Conservation (phyloP, 2,329 filamentous ascomycete genomes). For the Falciphora oryzae region DNA sequence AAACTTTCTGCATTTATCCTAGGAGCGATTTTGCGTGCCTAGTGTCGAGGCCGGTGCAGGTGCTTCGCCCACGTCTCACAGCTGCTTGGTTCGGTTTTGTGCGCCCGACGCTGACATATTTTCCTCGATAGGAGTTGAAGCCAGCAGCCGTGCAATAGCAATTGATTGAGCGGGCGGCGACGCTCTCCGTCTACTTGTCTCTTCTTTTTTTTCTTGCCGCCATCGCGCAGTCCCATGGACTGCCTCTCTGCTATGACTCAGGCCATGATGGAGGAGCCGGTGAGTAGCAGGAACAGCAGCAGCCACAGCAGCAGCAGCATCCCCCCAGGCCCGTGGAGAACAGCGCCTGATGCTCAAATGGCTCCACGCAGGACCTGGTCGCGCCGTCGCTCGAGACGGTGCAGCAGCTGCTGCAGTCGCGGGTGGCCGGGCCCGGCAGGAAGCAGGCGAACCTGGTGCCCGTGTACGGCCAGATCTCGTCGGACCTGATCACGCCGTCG, state of each 20-base stretch:
- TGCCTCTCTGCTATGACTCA: background rate
- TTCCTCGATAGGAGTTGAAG: too few species aligned
- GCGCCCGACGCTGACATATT: too few species aligned
- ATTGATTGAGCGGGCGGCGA: background rate
- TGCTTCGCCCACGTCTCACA: too few species aligned
- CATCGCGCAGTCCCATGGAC: background rate
- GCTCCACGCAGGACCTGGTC: conserved; percentile 16
- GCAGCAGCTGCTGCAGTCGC: conserved; percentile 13
- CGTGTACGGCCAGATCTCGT: conserved; percentile 31
- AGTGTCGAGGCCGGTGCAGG: too few species aligned
- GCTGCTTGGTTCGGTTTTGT: too few species aligned
- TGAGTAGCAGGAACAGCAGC: conserved; percentile 2
- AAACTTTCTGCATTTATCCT: too few species aligned
- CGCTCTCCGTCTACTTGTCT: background rate
- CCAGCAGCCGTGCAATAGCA: background rate
- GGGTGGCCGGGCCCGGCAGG: conserved; percentile 8
- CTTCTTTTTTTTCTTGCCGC: background rate
- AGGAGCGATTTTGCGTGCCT: too few species aligned
- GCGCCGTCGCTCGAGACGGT: conserved; percentile 22
- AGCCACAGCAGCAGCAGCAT: background rate
- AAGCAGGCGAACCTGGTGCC: conserved; percentile 18
- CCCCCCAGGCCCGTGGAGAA: background rate
- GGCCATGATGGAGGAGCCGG: conserved; percentile 7
- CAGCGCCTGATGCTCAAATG: background rate
- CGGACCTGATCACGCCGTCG: conserved; percentile 92